phyloP scores from a whole-genome alignment of 2,329 filamentous ascomycete species.

The Trichophaea hybrida region DNA sequence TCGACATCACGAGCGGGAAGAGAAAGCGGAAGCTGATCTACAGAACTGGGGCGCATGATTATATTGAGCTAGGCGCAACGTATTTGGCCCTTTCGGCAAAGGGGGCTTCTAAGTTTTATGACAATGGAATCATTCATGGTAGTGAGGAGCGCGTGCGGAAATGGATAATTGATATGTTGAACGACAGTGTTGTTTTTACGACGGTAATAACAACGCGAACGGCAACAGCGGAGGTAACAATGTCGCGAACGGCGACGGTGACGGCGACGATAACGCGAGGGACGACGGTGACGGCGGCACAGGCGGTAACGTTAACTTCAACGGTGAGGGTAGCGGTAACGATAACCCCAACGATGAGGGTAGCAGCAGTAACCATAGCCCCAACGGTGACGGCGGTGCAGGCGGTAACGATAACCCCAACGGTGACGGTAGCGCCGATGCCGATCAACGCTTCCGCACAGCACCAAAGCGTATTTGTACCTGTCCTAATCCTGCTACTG shows the following conservation, averaged over 20 bases:
- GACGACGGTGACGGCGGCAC: not conserved
- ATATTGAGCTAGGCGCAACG: not conserved
- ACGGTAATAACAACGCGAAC: too few relatives aligned
- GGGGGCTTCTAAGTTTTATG: not conserved
- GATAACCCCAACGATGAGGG: not conserved
- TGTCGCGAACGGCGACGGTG: not conserved
- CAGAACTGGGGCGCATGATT: not conserved
- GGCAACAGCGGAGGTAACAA: not conserved
- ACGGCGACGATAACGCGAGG: not conserved
- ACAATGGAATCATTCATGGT: not conserved
- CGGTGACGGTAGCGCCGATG: too few relatives aligned
- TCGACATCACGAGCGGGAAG: not conserved
- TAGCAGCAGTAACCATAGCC: too few relatives aligned
- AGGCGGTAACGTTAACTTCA: not conserved
- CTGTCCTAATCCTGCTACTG: too few relatives aligned
- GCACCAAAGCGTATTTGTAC: too few relatives aligned
- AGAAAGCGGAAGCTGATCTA: not conserved
- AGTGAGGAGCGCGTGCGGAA: not conserved
- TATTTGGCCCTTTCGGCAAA: not conserved
- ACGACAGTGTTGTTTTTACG: too few relatives aligned
- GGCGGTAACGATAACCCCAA: too few relatives aligned
- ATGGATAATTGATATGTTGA: not conserved
- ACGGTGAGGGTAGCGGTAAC: not conserved
- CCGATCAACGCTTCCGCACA: too few relatives aligned
- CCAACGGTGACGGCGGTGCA: too few relatives aligned